phyloP scores from a whole-genome alignment of 1,284 basidiomycete genomes.

The Cutaneotrichosporon cavernicola region DNA sequence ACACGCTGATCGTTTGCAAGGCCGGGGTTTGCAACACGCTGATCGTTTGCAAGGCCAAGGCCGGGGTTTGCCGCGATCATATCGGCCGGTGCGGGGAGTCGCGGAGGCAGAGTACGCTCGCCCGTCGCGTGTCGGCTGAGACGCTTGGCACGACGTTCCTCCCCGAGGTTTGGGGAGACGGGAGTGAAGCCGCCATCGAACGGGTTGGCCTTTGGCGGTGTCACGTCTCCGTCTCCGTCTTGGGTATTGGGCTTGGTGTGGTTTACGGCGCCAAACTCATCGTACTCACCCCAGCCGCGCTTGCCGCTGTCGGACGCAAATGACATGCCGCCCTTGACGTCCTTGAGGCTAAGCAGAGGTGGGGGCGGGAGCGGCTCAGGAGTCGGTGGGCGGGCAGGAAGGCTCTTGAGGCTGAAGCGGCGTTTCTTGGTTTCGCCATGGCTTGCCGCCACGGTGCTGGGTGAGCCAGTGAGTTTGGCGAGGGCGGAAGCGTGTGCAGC shows the following conservation, averaged over 20 bases:
- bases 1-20: not conserved
- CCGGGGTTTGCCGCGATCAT: constrained; percentile 1
- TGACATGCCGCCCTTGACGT: constrained; percentile 8
- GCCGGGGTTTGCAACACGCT: not conserved
- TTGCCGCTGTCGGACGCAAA: not conserved
- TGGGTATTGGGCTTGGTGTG: not conserved
- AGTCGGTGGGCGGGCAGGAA: not conserved
- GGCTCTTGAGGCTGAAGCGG: not conserved
- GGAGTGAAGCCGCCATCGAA: constrained; percentile 4
- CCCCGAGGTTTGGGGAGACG: not conserved
- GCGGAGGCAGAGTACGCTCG: not conserved
- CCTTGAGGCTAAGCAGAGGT: not conserved
- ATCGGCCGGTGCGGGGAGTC: not conserved
- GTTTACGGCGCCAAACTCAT: not conserved
- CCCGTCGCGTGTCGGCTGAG: constrained; percentile 1
- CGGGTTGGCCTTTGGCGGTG: not conserved
- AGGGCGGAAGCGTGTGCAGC: constrained; percentile 1
- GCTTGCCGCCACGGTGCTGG: too few species aligned
- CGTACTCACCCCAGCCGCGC: constrained; percentile 2
- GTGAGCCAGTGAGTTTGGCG: constrained; percentile 2
- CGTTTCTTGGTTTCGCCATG: not conserved
- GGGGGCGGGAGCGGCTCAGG: not conserved
- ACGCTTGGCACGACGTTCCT: constrained; percentile 3
- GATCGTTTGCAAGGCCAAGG: not conserved
- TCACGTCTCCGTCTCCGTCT: not conserved